Evolutionary conservation across 1,139 yeast genomes (phyloP), one percentile per base, ranked within the genome.

Genomic region (Blastobotrys apis): DNA sequence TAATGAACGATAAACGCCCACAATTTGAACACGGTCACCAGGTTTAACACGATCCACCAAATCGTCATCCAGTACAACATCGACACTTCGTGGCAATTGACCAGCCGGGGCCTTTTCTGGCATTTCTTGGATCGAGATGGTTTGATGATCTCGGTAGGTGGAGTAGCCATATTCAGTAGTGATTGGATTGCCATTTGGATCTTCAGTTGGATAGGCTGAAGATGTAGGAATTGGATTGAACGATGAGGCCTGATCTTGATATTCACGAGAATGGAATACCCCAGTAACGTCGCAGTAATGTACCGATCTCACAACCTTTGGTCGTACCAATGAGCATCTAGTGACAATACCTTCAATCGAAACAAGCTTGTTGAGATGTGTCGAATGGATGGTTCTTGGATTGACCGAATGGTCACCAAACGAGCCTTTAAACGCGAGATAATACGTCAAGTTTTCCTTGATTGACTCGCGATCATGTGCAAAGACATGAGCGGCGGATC

Each of bases 71-170:
- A 94, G 71, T 19, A 92, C 77, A 31, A 92, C 84, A 61, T 92
- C 98, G 33, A 92, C 78, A 1, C 95, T 82, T 55, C 98, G 74
- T 33, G 99, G 98, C 52, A 92, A 73, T 66, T 92, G 98, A 48
- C 99, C 98, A 1, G 97, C 95, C 15, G 98, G 98, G 0, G 98
- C 97, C 54, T 84, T 77, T 68, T 92, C 99, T 1, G 98, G 99
- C 92, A 94, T 86, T 69, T 92, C 99, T 66, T 92, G 99, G 31
- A 92, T 84, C 0, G 96, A 80, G 30, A 92, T 76, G 37, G 88
- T 84, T 67, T 92, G 99, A 62, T 92, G 97, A 66, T 92, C 98
- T 56, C 92, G 76, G 63, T 87, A 92, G 17, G 95, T 87, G 17
- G 94, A 84, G 62, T 82, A 85, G 3, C 99, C 99, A 60, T 86